A percentile compares a stretch with the other conserved stretches of the same genome.
These are phyloP conservation scores for Psilocybe sp. DNA, from an alignment of 768 basidiomycete species.

Conservation along the genomic window DNA sequence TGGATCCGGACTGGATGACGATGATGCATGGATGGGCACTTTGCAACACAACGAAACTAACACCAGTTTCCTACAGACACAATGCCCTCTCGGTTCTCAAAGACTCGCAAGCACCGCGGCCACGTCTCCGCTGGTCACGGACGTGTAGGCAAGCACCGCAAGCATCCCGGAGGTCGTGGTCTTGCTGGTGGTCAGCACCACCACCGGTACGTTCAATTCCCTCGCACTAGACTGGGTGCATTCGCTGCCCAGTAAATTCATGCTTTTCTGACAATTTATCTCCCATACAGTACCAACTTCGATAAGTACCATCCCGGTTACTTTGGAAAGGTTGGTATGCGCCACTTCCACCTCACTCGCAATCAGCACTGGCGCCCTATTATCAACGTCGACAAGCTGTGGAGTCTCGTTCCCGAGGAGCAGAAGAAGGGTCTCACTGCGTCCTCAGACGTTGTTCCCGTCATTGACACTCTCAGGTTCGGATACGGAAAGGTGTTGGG, in stretches of 20 bases:
- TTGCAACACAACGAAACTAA: slow-evolving; percentile 11
- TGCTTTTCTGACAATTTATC: slow-evolving; percentile 1
- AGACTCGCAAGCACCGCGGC: slow-evolving; percentile 99
- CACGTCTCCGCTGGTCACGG: slow-evolving; percentile 99
- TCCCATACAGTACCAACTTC: slow-evolving; percentile 75
- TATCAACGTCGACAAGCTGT: slow-evolving; percentile 98
- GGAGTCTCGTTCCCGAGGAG: slow-evolving; percentile 83
- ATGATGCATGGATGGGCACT: slow-evolving; percentile 6
- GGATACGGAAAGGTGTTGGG: slow-evolving; percentile 95
- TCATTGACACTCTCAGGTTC: slow-evolving; percentile 81
- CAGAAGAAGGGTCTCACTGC: slow-evolving; percentile 78
- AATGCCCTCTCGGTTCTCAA: slow-evolving; percentile 95
- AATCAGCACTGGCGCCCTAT: slow-evolving; percentile 91
- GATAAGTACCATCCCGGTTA: slow-evolving; percentile 99
- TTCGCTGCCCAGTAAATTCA: too few species aligned
- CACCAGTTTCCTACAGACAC: slow-evolving; percentile 28
- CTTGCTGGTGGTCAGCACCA: slow-evolving; percentile 99
- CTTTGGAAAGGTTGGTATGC: slow-evolving; percentile 99
- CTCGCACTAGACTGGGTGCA: not conserved
- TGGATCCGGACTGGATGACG: slow-evolving; percentile 47
- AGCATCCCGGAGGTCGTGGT: slow-evolving; percentile 99
- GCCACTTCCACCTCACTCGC: slow-evolving; percentile 93
- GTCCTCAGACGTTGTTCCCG: slow-evolving; percentile 83
- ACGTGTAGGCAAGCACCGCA: slow-evolving; percentile 99
- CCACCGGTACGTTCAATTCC: slow-evolving; percentile 73